phyloP scores from a whole-genome alignment of 2,329 filamentous ascomycete species.

The Penicillium sp. region DNA sequence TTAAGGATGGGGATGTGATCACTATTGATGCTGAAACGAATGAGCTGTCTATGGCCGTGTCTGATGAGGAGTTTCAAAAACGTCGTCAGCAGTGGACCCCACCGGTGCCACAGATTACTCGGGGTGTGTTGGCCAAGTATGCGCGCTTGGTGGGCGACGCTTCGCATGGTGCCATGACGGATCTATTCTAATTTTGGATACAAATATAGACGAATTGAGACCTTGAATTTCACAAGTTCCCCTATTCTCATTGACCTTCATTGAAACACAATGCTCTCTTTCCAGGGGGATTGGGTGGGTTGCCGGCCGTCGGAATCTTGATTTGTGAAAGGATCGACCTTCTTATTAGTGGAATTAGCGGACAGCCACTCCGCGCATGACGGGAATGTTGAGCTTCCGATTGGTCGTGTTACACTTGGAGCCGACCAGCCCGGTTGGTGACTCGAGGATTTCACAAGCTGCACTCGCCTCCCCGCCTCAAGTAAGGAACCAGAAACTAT shows the following conservation, averaged over 20 bases:
- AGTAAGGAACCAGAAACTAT: background rate
- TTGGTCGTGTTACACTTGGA: background rate
- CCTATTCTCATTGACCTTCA: background rate
- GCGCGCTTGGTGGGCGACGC: conserved; percentile 84
- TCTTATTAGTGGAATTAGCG: background rate
- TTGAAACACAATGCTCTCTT: background rate
- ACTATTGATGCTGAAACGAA: conserved; percentile 85
- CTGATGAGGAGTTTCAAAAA: conserved; percentile 66
- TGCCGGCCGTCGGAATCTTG: background rate
- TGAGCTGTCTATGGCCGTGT: conserved; percentile 67
- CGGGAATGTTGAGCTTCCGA: background rate
- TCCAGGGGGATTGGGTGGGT: background rate
- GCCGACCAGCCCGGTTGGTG: background rate
- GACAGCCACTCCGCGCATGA: background rate
- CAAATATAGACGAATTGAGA: background rate
- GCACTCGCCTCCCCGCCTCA: background rate
- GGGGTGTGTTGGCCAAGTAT: conserved; percentile 89
- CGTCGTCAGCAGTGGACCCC: conserved; percentile 67
- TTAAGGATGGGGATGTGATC: conserved; percentile 75
- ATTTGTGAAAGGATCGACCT: background rate
- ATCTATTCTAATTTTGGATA: conserved; percentile 51
- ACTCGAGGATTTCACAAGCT: background rate
- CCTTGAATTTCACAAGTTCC: background rate
- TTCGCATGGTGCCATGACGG: conserved; percentile 86
- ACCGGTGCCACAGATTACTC: conserved; percentile 70